Evolutionary conservation across 2,329 filamentous ascomycete genomes (phyloP).

Genomic region (Thielaviopsis euricoi): DNA sequence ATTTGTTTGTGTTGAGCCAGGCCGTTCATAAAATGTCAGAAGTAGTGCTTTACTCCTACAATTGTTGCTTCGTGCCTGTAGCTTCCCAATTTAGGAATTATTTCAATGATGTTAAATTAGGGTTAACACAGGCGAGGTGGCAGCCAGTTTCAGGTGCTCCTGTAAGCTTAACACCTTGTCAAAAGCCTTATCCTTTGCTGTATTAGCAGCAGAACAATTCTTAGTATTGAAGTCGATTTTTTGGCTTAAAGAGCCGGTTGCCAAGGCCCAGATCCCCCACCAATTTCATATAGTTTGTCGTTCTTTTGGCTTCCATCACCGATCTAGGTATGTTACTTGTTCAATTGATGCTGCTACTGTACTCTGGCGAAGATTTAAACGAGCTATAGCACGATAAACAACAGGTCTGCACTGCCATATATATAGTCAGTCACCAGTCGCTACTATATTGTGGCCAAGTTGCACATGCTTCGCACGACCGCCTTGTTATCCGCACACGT

Average conservation of each 20-base stretch:
- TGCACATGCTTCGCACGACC: conserved; percentile 4
- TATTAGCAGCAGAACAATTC: no score
- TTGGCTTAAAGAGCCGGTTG: no score
- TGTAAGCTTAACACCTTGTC: not conserved
- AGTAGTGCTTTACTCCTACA: no score
- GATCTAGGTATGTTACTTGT: not conserved
- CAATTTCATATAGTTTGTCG: not conserved
- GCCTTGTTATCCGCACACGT: not conserved
- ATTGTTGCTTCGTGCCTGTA: no score
- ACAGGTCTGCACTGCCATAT: not conserved
- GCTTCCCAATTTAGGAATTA: no score
- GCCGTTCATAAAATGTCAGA: no score
- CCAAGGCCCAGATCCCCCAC: not conserved
- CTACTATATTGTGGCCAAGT: conserved; percentile 8
- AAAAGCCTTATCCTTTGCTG: not conserved
- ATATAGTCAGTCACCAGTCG: no score
- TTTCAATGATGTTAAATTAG: not conserved
- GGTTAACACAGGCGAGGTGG: not conserved
- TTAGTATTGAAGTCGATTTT: not conserved
- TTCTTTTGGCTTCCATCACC: not conserved
- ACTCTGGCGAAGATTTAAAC: not conserved
- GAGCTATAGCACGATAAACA: not conserved
- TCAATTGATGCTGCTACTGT: not conserved
- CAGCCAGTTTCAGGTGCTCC: not conserved
- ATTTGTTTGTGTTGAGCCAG: no score